Evolutionary conservation across 805 yeast genomes (phyloP).

Genomic region (Alloascoidea hylecoeti): DNA sequence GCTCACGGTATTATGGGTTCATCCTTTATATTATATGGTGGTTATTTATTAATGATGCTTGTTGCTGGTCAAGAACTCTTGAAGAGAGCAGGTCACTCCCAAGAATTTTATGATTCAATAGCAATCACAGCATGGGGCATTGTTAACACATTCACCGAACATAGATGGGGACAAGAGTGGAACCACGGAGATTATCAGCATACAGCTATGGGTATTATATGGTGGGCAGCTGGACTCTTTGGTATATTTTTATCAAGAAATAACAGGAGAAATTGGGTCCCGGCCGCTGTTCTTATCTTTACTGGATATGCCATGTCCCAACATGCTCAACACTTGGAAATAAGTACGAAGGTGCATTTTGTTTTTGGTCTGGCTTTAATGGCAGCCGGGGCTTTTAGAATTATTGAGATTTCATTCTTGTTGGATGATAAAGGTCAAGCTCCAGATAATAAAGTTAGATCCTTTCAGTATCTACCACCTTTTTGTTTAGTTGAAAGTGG

Average conservation of each 20-base stretch:
- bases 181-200: constrained; percentile 89
- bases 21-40: constrained; percentile 72
- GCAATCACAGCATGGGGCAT: constrained; percentile 86
- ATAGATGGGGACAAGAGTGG: constrained; percentile 94
- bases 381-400: constrained; percentile 62
- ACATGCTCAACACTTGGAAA: constrained; percentile 61
- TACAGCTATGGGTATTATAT: constrained; percentile 89
- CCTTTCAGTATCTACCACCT: constrained; percentile 84
- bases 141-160: constrained; percentile 91
- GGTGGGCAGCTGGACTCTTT: constrained; percentile 91
- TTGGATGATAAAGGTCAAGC: constrained; percentile 33
- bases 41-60: constrained; percentile 49
- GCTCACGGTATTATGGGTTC: constrained; percentile 98
- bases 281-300: constrained; percentile 67
- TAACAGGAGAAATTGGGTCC: constrained; percentile 59
- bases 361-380: constrained; percentile 76
- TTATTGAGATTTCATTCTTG: constrained; percentile 70
- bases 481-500: constrained; percentile 71
- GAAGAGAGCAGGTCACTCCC: constrained; percentile 36
- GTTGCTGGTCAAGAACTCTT: constrained; percentile 51
- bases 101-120: constrained; percentile 73
- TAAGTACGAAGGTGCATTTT: constrained; percentile 79
- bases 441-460: constrained; percentile 30
- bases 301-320: constrained; percentile 95
- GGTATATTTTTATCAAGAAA: constrained; percentile 68